A percentile compares a stretch with the other conserved stretches of the same genome.
Evolutionary conservation across 768 basidiomycete species (phyloP).

Genomic region (Cystofilobasidium bisporidii): DNA sequence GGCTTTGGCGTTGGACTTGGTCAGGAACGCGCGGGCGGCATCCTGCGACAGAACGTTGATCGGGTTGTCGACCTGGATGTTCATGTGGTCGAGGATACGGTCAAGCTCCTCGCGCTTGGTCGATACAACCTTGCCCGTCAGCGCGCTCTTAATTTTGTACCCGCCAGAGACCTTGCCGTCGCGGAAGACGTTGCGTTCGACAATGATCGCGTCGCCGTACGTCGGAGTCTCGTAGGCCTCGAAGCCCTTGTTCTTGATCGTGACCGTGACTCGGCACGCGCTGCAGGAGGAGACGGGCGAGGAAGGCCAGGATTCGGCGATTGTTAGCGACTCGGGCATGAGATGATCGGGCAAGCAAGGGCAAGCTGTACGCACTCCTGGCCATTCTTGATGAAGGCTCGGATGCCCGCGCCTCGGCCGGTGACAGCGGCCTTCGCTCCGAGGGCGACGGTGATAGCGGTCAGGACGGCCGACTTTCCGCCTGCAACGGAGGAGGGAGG

Average conservation of each 20-base stretch:
- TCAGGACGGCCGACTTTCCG: constrained; percentile 88
- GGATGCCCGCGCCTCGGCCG: constrained; percentile 74
- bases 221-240: constrained; percentile 75
- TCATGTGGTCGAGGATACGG: constrained; percentile 87
- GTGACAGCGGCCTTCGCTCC: constrained; percentile 89
- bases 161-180: constrained; percentile 52
- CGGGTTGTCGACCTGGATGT: constrained; percentile 88
- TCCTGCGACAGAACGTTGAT: constrained; percentile 68
- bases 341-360: too few species aligned
- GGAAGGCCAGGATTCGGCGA: background rate
- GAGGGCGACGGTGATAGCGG: constrained; percentile 83
- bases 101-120: constrained; percentile 74
- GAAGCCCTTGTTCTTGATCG: constrained; percentile 77
- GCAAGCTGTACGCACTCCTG: constrained; percentile 50
- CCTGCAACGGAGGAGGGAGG: constrained; percentile 45
- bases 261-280: constrained; percentile 63
- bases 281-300: constrained; percentile 40
- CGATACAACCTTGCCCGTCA: constrained; percentile 56
- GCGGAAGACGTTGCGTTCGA: constrained; percentile 69
- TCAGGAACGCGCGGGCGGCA: constrained; percentile 70
- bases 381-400: constrained; percentile 76
- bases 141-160: constrained; percentile 69
- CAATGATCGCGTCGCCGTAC: constrained; percentile 75
- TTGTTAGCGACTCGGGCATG: background rate
- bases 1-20: constrained; percentile 64